Base-by-base conservation (phyloP, 768 basidiomycete species). In the Rhodotorula kratochvilovae region DNA sequence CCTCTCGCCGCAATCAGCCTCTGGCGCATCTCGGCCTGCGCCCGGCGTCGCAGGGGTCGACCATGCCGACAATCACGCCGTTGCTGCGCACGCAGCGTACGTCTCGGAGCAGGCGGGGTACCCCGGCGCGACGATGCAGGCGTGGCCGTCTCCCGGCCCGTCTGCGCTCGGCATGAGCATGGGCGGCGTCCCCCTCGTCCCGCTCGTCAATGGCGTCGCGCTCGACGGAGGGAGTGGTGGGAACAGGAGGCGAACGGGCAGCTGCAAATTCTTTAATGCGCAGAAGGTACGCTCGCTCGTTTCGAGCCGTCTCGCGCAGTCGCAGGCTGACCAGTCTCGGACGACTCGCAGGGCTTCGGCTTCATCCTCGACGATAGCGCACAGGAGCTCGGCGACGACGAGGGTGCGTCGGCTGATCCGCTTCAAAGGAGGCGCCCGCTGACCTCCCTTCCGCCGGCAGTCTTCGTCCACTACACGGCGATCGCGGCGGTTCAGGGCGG, bases 181-280 rank as follows among this genome's bases (percentile, higher is more conserved):
- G 33, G 55, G 23, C 21, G 55, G 55, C n/a, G 2, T 53, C 5
- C 51, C 51, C 13, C 51, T 53, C 51, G 21, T 35, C 6, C 33
- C 33, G 54, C 19, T 55, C 54, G 25, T 23, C 27, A 27, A 13
- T 23, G 48, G 48, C 48, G 5, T 25, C 1, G 33, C 16, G 8
- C 3, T 29, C 35, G 23, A 35, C 33, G 2, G 19, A 2, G 21
- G 36, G 8, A 7, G 6, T 12, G 33, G 21, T 12, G 13, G 27
- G 21, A 8, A 10, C 27, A 1, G n/a, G 43, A 8, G 43, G 29
- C n/a, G 66, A 15, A 53, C 48, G 33, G 68, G 68, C 0, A 19
- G 10, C 33, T 70, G 68, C 60, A 73, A 73, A 35, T 73, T 73
- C 68, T 73, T 73, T 57, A 73, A 73, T 39, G 72, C 61, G 8